Base-by-base conservation (phyloP, 345 rosid species). In the Eutrema japonicum region DNA sequence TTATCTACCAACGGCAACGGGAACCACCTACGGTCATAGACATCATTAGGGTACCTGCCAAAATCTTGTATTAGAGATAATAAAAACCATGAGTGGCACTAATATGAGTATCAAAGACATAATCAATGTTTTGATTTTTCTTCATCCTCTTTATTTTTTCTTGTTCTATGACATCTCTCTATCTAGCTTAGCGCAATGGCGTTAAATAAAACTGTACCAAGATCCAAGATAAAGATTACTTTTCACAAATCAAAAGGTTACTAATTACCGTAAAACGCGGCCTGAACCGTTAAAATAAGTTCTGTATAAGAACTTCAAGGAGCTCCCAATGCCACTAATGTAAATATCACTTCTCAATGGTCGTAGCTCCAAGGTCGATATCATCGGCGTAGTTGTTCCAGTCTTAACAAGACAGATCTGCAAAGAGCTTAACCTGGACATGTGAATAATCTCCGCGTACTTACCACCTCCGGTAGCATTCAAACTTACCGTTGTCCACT, bases 341-440 rank as follows among this genome's bases (percentile, higher is more conserved):
- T 64, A 64, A 10, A 47, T 42, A n/a, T 56, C 54, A 68, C 35
- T 71, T 11, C 42, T 61, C 32, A 82, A 7, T 33, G 46, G 79
- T 72, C 89, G 72, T 6, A 85, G 41, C 9, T 88, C 89, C 41
- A 86, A 62, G 3, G 76, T 43, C 7, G 86, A 78, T 27, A 85
- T 75, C 56, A 88, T 81, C 26, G 88, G 88, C 3, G 74, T 46
- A 6, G 84, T 83, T 26, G 50, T 10, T 37, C 61, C 72, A 22
- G 66, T 73, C 27, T 84, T 85, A 14, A 83, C 85, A 3, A 83
- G 79, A 67, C 90, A 89, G 27, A 87, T 45, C 45, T 79, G 64
- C 33, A 83, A 41, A 47, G 58, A 47, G 8, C 77, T 65, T 8
- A 74, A 62, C 2, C 46, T 29, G 3, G 80, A 64, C 11, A 66